A percentile compares a stretch with the other conserved stretches of the same genome.
Conservation (phyloP, 1,284 basidiomycete genomes). For the Rhodotorula sp. region DNA sequence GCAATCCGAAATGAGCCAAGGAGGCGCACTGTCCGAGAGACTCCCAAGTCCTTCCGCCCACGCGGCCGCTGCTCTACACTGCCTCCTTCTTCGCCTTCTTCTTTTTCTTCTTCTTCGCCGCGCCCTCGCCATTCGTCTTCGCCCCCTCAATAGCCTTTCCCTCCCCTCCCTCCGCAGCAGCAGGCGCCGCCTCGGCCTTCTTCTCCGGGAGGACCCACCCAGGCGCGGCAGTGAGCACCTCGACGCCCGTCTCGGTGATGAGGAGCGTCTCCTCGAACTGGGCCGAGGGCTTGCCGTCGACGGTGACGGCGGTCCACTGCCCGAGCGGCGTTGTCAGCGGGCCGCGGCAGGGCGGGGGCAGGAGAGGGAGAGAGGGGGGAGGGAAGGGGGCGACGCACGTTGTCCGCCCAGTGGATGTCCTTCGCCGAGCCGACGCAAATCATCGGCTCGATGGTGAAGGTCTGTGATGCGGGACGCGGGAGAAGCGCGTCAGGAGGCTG, state of each 20-base stretch:
- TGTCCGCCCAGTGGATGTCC: conserved; percentile 49
- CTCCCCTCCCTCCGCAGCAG: not conserved
- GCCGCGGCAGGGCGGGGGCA: too few species aligned
- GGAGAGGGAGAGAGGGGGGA: too few species aligned
- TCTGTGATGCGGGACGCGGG: not conserved
- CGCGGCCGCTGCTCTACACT: not conserved
- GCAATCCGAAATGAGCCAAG: too few species aligned
- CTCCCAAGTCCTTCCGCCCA: too few species aligned
- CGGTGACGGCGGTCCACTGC: conserved; percentile 87
- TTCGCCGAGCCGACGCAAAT: conserved; percentile 70
- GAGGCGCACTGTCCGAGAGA: not conserved
- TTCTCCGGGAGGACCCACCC: conserved; percentile 37
- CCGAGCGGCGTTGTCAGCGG: too few species aligned
- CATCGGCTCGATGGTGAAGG: conserved; percentile 79
- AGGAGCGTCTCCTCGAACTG: conserved; percentile 94
- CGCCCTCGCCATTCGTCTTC: not conserved
- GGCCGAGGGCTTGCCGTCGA: conserved; percentile 73
- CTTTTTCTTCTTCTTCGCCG: not conserved
- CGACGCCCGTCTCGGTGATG: conserved; percentile 89
- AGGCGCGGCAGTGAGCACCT: conserved; percentile 73
- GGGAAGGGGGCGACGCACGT: conserved; percentile 17
- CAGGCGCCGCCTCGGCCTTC: not conserved
- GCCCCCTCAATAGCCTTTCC: not conserved
- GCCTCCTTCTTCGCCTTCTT: not conserved
- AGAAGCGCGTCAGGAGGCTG: too few species aligned